Base-by-base conservation (phyloP, 2,329 filamentous ascomycete genomes). In the Zymoseptoria pseudotritici region DNA sequence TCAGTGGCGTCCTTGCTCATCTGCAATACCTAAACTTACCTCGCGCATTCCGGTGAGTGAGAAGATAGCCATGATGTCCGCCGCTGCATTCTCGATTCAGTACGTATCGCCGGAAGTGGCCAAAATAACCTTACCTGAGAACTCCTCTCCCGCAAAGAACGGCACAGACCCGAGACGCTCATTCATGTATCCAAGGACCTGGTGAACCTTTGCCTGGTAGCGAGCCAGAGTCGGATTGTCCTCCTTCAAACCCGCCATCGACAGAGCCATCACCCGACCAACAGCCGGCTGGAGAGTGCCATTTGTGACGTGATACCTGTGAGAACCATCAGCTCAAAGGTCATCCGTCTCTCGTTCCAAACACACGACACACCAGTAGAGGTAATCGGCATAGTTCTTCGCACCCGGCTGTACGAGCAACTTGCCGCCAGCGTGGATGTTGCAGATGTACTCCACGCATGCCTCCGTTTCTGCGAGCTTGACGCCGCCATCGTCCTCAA, bases 41-140 rank as follows among this genome's bases (percentile, higher is more conserved):
- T 65, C 65, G 19, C 86, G 76, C 78, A 84, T 79, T 1, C 84
- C 88, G 0, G 85, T 86, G 36, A 89, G 73, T 13, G 78, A 76
- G 66, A 82, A 87, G 0, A 86, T 77, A 4, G 74, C 75, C 84
- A 89, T 87, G 49, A 87, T 76, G 71, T 90, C 87, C 1, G 86
- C 86, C 0, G 78, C 83, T 46, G 55, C 2, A 46, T 20, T 10
- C 19, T n/a, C 29, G 29, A 21, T 42, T 42, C 50, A 29, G n/a
- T 46, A 17, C 49, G n/a, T 3, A 26, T 31, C 22, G 21, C 21
- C 17, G 22, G n/a, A 31, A 19, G 20, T 21, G 24, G 46, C 20
- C 20, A 26, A 10, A 2, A 9, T 2, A 20, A 20, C 17, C 57
- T 52, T 19, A 58, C 57, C 61, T 0, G 83, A 87, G 60, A 89